Evolutionary conservation across 305 asterid species (phyloP), one percentile per base, ranked within the genome.

Genomic region (Ruellia speciosa): DNA sequence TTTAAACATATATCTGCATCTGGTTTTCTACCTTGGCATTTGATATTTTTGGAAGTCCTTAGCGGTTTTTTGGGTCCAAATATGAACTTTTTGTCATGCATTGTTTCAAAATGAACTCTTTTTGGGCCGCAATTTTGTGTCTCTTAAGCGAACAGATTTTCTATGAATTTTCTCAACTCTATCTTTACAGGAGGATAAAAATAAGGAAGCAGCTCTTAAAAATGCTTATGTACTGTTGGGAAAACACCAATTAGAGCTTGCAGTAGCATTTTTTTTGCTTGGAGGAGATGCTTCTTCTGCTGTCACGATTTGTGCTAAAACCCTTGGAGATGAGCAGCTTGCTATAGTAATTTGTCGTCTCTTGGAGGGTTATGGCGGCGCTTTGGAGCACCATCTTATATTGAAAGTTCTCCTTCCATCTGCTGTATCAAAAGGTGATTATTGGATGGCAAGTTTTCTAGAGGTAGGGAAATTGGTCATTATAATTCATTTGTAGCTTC

Each of bases 241-340:
- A 52, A 86, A 87, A 73, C 99, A 93, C 80, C 95, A 93, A 72
- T 78, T 89, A 62, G 96, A 93, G 82, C 95, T 93, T 66, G 99
- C 99, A 47, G 59, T 81, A 70, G 95, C 99, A 67, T 93, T 93
- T 76, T 93, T 93, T 80, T 75, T 93, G 81, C 96, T 93, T 54
- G 99, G 99, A 49, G 99, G 99, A 51, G 99, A 93, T 83, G 63
- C 81, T 58, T 70, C 95, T 64, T 89, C 99, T 62, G 99, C 99
- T 62, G 90, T 93, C 50, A 79, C 77, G 54, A 86, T 93, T 52
- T 93, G 97, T 75, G 94, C 93, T 62, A 93, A 89, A 79, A 88
- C 81, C 73, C 92, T 86, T 60, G 95, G 96, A 66, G 99, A 93
- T 81, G 95, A 80, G 77, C 99, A 93, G 77, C 94, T 93, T 67